phyloP scores from a whole-genome alignment of 805 yeast genomes.

The Candida argentea region DNA sequence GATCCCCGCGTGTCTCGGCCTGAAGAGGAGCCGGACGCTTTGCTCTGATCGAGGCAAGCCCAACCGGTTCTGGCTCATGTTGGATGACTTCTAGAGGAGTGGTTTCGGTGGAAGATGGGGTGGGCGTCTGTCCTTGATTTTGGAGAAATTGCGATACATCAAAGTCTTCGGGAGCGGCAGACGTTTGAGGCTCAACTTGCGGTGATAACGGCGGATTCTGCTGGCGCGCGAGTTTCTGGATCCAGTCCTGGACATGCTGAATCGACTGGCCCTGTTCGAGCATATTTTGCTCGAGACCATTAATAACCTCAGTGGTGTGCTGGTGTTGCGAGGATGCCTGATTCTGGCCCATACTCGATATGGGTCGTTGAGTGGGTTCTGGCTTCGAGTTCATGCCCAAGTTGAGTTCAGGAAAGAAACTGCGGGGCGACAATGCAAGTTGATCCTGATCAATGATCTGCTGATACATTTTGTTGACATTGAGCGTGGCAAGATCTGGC shows the following conservation, averaged over 20 bases:
- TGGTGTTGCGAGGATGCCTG: constrained; percentile 2
- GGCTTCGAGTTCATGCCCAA: too few species aligned
- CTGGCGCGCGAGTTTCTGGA: constrained; percentile 22
- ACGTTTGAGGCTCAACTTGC: too few species aligned
- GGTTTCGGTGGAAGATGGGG: constrained; percentile 1
- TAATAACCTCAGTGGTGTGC: constrained; percentile 10
- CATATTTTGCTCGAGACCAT: constrained; percentile 37
- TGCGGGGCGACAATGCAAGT: constrained; percentile 21
- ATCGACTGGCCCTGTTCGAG: constrained; percentile 41
- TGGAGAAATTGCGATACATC: constrained; percentile 43
- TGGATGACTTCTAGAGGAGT: background rate
- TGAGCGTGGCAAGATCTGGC: constrained; percentile 5
- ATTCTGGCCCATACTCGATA: too few species aligned
- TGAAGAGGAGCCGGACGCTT: too few species aligned
- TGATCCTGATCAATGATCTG: constrained; percentile 19
- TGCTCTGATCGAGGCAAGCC: too few species aligned
- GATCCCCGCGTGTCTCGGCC: too few species aligned
- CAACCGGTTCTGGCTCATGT: background rate
- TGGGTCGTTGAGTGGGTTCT: too few species aligned
- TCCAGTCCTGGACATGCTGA: constrained; percentile 50
- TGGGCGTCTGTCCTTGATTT: constrained; percentile 17
- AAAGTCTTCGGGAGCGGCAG: constrained; percentile 14
- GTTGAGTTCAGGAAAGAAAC: constrained; percentile 23
- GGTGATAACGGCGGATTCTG: too few species aligned
- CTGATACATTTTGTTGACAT: constrained; percentile 21